These are phyloP conservation scores for Aspergillus latus DNA, from an alignment of 2,329 filamentous ascomycete genomes.

Conservation along the genomic window DNA sequence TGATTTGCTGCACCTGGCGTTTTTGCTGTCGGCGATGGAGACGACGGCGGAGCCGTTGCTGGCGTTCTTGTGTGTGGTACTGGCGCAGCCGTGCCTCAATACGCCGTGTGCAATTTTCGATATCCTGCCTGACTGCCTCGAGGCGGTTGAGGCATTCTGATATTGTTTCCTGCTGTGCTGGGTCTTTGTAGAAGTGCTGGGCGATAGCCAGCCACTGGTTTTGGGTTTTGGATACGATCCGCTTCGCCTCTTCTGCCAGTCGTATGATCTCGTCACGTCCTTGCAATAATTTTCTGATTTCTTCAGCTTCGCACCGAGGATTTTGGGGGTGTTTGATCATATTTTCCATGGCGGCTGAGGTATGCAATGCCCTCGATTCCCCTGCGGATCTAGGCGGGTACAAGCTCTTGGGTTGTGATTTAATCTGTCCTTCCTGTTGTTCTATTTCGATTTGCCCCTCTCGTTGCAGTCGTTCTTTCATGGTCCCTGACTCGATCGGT, in stretches of 20 bases:
- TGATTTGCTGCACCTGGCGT: not conserved
- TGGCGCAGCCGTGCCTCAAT: not conserved
- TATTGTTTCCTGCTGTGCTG: not conserved
- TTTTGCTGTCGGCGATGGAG: not conserved
- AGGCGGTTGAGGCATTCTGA: slow-evolving; percentile 1
- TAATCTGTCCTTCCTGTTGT: not conserved
- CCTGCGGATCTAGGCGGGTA: too few relatives aligned
- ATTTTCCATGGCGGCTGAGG: not conserved
- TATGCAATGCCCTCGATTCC: not conserved
- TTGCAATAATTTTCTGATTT: not conserved
- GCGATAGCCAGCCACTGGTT: not conserved
- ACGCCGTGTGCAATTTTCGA: not conserved
- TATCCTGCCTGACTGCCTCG: not conserved
- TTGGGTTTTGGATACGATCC: not conserved
- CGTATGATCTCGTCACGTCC: not conserved
- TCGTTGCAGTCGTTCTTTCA: not conserved
- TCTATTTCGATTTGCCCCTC: not conserved
- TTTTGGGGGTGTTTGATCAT: not conserved
- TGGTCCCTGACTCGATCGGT: not conserved
- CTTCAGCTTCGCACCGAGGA: not conserved
- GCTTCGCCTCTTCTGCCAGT: not conserved
- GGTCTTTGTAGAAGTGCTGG: not conserved
- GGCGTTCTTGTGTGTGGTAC: not conserved
- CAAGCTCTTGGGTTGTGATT: not conserved
- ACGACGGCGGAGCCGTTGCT: not conserved